These are phyloP conservation scores for Annona squamosa DNA, from an alignment of 164 flowering plant species.

Conservation along the genomic window DNA sequence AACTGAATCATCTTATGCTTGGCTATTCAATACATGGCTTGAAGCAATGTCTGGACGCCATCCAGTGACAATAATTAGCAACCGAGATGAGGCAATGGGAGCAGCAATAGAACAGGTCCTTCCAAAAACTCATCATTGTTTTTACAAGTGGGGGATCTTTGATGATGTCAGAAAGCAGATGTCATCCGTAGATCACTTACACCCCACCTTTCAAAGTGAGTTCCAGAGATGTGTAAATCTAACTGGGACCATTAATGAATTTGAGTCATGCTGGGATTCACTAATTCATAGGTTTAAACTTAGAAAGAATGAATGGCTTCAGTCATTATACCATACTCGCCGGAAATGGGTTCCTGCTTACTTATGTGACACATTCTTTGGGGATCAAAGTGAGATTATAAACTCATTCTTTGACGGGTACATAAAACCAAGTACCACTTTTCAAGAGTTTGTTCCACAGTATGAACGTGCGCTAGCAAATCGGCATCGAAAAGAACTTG, in stretches of 20 bases:
- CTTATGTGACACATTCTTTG: slow-evolving; percentile 16
- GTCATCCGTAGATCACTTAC: slow-evolving; percentile 3
- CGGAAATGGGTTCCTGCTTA: slow-evolving; percentile 18
- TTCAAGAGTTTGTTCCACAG: slow-evolving; percentile 8
- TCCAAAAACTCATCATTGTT: slow-evolving; percentile 14
- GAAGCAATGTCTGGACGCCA: slow-evolving; percentile 20
- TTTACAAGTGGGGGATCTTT: slow-evolving; percentile 9
- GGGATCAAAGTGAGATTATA: slow-evolving; percentile 9
- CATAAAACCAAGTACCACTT: slow-evolving; percentile 7
- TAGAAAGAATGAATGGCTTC: slow-evolving; percentile 14
- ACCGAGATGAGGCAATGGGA: slow-evolving; percentile 15
- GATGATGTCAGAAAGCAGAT: slow-evolving; percentile 12
- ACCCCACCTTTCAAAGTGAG: slow-evolving; percentile 5
- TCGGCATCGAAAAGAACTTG: slow-evolving; percentile 11
- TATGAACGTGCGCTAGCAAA: slow-evolving; percentile 12
- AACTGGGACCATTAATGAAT: slow-evolving; percentile 11
- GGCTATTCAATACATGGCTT: slow-evolving; percentile 18
- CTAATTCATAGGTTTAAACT: slow-evolving; percentile 7
- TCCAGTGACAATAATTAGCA: slow-evolving; percentile 13
- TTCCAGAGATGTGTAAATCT: slow-evolving; percentile 8
- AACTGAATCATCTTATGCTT: slow-evolving; percentile 12
- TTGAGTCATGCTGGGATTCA: slow-evolving; percentile 15
- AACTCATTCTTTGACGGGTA: slow-evolving; percentile 15
- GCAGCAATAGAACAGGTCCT: slow-evolving; percentile 14
- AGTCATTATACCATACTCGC: slow-evolving; percentile 9